Percentiles rank a stretch among this genome's conserved stretches.
phyloP scores from a whole-genome alignment of 805 yeast species.

The Komagataella phaffii region DNA sequence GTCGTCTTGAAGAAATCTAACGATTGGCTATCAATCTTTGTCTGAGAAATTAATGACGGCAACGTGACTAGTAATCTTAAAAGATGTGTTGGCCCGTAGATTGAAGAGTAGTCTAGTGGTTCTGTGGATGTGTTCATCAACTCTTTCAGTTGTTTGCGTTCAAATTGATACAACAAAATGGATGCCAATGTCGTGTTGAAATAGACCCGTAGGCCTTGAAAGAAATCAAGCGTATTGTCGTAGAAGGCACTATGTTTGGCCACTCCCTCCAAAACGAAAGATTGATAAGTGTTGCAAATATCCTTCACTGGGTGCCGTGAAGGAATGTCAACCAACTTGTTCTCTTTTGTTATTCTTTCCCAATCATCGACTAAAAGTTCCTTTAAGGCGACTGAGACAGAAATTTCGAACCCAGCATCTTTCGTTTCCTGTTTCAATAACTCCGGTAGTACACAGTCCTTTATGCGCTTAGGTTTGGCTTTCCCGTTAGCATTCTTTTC shows the following conservation, averaged over 20 bases:
- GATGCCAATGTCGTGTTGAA: conserved; percentile 66
- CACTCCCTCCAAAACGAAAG: conserved; percentile 22
- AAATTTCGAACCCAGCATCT: conserved; percentile 24
- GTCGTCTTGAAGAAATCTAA: conserved; percentile 39
- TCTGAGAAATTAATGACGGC: conserved; percentile 72
- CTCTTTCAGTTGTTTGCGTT: conserved; percentile 58
- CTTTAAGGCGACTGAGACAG: conserved; percentile 55
- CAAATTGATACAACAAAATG: conserved; percentile 60
- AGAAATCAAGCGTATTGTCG: conserved; percentile 52
- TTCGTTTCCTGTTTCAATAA: conserved; percentile 15
- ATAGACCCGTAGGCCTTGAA: conserved; percentile 55
- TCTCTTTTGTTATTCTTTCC: conserved; percentile 80
- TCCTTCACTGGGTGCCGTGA: conserved; percentile 35
- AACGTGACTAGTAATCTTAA: conserved; percentile 62
- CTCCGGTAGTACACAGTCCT: conserved; percentile 11
- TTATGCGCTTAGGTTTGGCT: conserved; percentile 5
- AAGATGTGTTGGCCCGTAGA: conserved; percentile 77
- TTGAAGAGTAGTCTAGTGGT: conserved; percentile 19
- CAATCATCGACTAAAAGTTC: conserved; percentile 78
- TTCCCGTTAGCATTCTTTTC: neutral
- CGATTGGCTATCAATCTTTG: conserved; percentile 72
- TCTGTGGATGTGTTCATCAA: conserved; percentile 22
- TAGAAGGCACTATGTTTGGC: conserved; percentile 28
- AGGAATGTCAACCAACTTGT: conserved; percentile 57
- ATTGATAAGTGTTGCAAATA: conserved; percentile 37